Evolutionary conservation across 1,284 basidiomycete species (phyloP), one percentile per base, ranked within the genome.

Genomic region (Porphyrellus sp.): DNA sequence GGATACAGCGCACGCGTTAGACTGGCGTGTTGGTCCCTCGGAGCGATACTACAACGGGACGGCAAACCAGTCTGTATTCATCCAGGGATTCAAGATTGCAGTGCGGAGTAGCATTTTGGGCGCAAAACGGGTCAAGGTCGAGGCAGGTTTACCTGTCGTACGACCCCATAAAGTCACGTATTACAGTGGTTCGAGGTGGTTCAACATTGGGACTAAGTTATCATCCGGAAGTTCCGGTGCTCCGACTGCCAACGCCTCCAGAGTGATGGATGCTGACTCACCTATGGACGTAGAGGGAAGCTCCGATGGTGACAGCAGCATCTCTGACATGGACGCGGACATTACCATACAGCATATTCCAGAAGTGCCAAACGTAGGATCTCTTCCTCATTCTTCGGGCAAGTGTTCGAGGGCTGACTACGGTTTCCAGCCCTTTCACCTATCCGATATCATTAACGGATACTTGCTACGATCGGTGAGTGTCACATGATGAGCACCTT

Each of bases 51-150:
- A 46, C 25, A 45, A 45, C 8, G 34, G 34, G 23, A 46, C 9
- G 13, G 20, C 35, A 18, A 38, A 38, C 7, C 44, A 46, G n/a
- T 35, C 44, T 25, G 39, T 28, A n/a, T 46, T 35, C 16, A 37
- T 46, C 5, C 33, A 37, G n/a, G 45, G 45, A 20, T 46, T 46
- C 45, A 46, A 37, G 35, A 41, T 25, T 49, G 31, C 47, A 11
- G 18, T 46, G 7, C 34, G 45, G 20, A 30, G 18, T 8, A 38
- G 25, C 18, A 38, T 46, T 23, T 15, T 28, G 7, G 45, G 35
- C 18, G 9, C 20, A 11, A 46, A 46, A 30, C 18, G 27, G 5
- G 20, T 38, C 35, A 23, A 28, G 30, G 45, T 46, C 5, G 23
- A 46, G 15, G 34, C n/a, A 7, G 20, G 21, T 11, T 5, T 21